A percentile compares a stretch with the other conserved stretches of the same genome.
phyloP scores from a whole-genome alignment of 768 basidiomycete genomes.

The Kwoniella heveanensis region DNA sequence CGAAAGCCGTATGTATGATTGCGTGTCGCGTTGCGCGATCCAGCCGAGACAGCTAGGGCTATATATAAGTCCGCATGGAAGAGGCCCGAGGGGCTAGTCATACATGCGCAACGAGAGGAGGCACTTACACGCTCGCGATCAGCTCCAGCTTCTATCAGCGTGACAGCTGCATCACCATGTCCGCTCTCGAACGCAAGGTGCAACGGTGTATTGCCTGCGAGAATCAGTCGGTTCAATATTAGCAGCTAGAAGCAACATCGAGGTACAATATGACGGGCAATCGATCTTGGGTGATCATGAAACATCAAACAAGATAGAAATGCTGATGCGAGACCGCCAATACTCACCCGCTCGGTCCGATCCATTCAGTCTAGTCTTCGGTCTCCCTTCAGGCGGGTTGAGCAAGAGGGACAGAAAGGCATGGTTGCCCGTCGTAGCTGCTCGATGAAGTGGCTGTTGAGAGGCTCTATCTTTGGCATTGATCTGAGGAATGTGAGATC shows the following conservation, averaged over 20 bases:
- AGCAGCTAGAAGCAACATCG: too few relatives aligned
- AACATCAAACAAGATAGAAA: not conserved
- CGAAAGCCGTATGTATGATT: too few relatives aligned
- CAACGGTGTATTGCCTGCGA: conserved; percentile 92
- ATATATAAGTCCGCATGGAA: too few relatives aligned
- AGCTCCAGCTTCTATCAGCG: conserved; percentile 91
- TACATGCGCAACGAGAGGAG: too few relatives aligned
- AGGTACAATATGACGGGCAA: too few relatives aligned
- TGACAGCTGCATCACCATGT: conserved; percentile 84
- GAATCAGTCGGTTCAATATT: too few relatives aligned
- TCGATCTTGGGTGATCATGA: too few relatives aligned
- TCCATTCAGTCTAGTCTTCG: conserved; percentile 78
- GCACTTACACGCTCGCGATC: conserved; percentile 79
- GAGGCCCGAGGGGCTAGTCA: too few relatives aligned
- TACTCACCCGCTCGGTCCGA: conserved; percentile 54
- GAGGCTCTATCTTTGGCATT: conserved; percentile 92
- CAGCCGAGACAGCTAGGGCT: too few relatives aligned
- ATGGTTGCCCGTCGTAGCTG: conserved; percentile 89
- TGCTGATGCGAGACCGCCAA: not conserved
- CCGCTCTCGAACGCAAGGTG: conserved; percentile 97
- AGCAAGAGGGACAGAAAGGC: conserved; percentile 86
- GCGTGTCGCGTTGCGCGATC: too few relatives aligned
- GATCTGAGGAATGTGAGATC: conserved; percentile 70
- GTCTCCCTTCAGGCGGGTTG: conserved; percentile 71
- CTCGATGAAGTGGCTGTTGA: conserved; percentile 93